phyloP scores from a whole-genome alignment of 371 early-diverging fungal genomes.

The Apophysomyces ossiformis region DNA sequence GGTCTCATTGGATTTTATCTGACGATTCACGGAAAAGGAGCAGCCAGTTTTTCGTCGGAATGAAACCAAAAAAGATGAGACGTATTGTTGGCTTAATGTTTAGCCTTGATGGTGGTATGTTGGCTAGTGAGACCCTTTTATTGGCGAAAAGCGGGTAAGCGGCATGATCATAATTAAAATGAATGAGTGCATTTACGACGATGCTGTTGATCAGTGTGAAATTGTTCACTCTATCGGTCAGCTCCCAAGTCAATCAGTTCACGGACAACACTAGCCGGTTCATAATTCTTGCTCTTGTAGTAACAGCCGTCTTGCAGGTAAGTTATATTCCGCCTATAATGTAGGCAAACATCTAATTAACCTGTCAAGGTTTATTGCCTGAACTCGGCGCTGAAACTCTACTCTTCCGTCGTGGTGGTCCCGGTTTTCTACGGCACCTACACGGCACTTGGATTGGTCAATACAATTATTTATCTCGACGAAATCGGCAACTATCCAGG shows the following conservation, averaged over 20 bases:
- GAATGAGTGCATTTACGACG: not conserved
- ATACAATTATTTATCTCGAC: constrained; percentile 68
- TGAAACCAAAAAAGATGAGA: constrained; percentile 51
- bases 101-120: constrained; percentile 64
- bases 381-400: constrained; percentile 67
- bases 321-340: too few relatives aligned
- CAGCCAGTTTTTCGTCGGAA: constrained; percentile 39
- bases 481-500: constrained; percentile 61
- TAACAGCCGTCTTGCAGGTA: constrained; percentile 70
- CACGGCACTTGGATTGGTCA: constrained; percentile 67
- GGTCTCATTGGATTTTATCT: constrained; percentile 59
- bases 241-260: constrained; percentile 63
- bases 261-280: constrained; percentile 63
- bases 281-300: constrained; percentile 57
- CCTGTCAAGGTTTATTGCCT: constrained; percentile 63
- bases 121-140: constrained; percentile 68
- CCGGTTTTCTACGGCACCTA: constrained; percentile 76
- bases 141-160: constrained; percentile 69
- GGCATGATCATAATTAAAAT: not conserved
- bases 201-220: constrained; percentile 45
- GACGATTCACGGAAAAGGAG: constrained; percentile 41
- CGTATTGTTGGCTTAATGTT: constrained; percentile 66
- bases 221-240: constrained; percentile 59
- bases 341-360: too few relatives aligned
- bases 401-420: constrained; percentile 69